Evolutionary conservation across 2,329 filamentous ascomycete species (phyloP), one percentile per base, ranked within the genome.

Genomic region (Chrysoporthe austroafricana): DNA sequence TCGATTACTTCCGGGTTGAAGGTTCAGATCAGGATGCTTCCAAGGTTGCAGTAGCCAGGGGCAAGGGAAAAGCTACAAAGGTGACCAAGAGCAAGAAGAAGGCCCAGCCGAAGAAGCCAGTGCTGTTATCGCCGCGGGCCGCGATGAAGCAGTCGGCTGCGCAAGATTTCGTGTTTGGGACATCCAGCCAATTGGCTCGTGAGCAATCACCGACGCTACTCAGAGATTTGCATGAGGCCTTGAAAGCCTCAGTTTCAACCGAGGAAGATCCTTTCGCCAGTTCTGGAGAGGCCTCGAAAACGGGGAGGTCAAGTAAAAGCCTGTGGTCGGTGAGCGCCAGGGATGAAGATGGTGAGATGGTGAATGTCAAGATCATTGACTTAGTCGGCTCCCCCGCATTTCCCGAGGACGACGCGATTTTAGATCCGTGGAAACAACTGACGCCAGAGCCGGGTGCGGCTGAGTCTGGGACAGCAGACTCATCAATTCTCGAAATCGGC

Each of bases 121-220:
- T 86, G 21, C 76, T 96, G 2, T 80, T 92, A 13, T 92, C 91
- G 0, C 93, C 93, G 0, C 82, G 81, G 60, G 86, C 90, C 34
- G 93, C 92, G 1, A 78, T 90, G 56, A 86, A 86, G 63, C 85
- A 90, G 71, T 85, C 91, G 16, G 83, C 86, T 3, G 82, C 85
- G 1, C 93, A 96, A 75, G 88, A 94, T 69, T 92, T 94, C 74
- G 79, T 96, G 0, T 97, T 97, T 78, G 93, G 93, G 1, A 96
- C 93, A 0, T 94, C 91, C 1, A 96, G 93, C 76, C 93, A 97
- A 76, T 80, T 97, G 34, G 90, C 90, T 16, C 81, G 85, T 65
- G 91, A 93, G 66, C 88, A 93, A 46, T 92, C 91, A 0, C 91
- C 91, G 0, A 86, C 85, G 0, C 84, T 89, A 34, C 77, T 92